A percentile compares a stretch with the other conserved stretches of the same genome.
Evolutionary conservation across 2,329 filamentous ascomycete genomes (phyloP).

Genomic region (Colletotrichum sp.): DNA sequence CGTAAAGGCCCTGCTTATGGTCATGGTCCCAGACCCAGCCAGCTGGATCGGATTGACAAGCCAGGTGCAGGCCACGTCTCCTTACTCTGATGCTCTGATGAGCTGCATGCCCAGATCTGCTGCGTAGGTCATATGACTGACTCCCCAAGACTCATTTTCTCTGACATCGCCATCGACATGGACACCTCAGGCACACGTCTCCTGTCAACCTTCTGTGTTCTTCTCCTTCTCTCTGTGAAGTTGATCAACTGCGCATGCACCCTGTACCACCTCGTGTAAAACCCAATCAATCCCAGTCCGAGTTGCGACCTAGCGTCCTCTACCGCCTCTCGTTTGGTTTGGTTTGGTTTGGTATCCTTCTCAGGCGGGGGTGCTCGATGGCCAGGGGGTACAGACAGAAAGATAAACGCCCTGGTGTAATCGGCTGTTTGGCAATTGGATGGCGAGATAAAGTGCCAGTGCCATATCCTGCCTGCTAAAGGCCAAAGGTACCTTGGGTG

Average conservation of each 20-base stretch:
- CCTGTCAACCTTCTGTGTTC: background rate
- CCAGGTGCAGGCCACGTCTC: background rate
- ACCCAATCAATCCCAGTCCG: conserved; percentile 9
- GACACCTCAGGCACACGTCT: background rate
- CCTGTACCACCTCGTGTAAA: background rate
- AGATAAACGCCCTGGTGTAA: background rate
- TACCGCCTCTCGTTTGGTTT: background rate
- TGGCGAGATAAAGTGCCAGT: background rate
- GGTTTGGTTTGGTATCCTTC: background rate
- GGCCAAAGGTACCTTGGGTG: background rate
- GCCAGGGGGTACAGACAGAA: background rate
- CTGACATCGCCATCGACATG: background rate
- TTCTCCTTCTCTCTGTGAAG: background rate
- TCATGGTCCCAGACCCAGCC: background rate
- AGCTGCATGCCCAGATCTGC: background rate
- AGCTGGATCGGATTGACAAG: background rate
- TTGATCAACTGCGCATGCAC: background rate
- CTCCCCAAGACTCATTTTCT: background rate
- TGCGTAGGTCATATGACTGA: background rate
- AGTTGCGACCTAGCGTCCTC: background rate
- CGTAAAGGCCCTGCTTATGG: background rate
- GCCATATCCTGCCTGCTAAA: background rate
- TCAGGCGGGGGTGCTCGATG: background rate
- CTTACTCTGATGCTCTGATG: background rate
- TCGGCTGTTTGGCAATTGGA: background rate